Percentiles rank a stretch among this genome's conserved stretches.
phyloP scores from a whole-genome alignment of 129 eudicot genomes.

The Chrysanthemum seticuspe region DNA sequence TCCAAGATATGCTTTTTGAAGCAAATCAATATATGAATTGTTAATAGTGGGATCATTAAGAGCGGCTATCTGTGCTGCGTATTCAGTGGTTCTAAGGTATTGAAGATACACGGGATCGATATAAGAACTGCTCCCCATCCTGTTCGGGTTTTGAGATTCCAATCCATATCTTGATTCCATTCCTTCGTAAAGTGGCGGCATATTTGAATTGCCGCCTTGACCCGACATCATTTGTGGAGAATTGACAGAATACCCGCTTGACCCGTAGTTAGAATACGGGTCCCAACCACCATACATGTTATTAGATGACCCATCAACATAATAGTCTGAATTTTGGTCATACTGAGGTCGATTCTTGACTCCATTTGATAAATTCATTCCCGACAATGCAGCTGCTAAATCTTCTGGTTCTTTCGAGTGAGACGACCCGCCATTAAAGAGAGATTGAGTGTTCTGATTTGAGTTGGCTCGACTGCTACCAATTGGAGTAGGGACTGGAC shows the following conservation, averaged over 20 bases:
- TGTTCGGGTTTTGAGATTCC: conserved; percentile 52
- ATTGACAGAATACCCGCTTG: conserved; percentile 60
- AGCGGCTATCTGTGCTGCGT: conserved; percentile 73
- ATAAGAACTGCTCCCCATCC: conserved; percentile 53
- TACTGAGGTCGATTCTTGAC: conserved; percentile 39
- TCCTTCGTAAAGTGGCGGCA: conserved; percentile 91
- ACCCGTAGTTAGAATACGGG: conserved; percentile 59
- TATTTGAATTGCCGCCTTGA: conserved; percentile 55
- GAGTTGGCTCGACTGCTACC: conserved; percentile 71
- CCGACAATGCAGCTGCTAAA: conserved; percentile 69
- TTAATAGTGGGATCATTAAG: conserved; percentile 62
- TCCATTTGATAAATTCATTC: conserved; percentile 68
- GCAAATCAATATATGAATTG: conserved; percentile 64
- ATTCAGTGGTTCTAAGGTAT: conserved; percentile 74
- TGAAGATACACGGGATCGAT: conserved; percentile 80
- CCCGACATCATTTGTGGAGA: conserved; percentile 62
- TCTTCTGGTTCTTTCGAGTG: conserved; percentile 56
- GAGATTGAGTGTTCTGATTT: conserved; percentile 42
- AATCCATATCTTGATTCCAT: conserved; percentile 69
- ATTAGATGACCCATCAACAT: conserved; percentile 34
- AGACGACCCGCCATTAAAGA: conserved; percentile 52
- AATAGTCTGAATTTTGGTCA: conserved; percentile 44
- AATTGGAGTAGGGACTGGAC: conserved; percentile 88
- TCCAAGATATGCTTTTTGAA: conserved; percentile 89
- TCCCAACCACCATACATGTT: conserved; percentile 51